Base-by-base conservation (phyloP, 2,329 filamentous ascomycete genomes). In the Stagonosporopsis cucurbitacearum region DNA sequence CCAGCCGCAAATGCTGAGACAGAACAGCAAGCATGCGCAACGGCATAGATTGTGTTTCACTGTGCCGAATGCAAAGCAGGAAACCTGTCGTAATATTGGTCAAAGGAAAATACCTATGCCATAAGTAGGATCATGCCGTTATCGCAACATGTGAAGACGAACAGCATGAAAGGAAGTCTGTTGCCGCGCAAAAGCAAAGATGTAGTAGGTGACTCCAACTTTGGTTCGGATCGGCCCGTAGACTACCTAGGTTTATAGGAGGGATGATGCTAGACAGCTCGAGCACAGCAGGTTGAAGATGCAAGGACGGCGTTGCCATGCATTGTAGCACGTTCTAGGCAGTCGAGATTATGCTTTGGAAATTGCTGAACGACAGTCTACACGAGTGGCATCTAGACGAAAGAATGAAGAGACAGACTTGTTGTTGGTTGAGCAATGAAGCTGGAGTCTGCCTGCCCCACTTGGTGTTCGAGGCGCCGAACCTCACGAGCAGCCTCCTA, bases 201-300 rank as follows among this genome's bases (percentile, higher is more conserved):
- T 26, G 25, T 26, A 26, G 5, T 26, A 26, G 5, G 25, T 9
- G 9, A 39, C 12, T 23, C 17, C 25, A 13, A 32, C 48, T 49
- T 54, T 49, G 51, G 51, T 48, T 54, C 51, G 51, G 51, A 42
- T 25, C 51, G 51, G 51, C 37, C 51, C 51, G 51, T 39, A 6
- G 9, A 3, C n/a, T n/a, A n/a, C n/a, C n/a, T n/a, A n/a, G n/a
- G n/a, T n/a, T n/a, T n/a, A 7, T 15, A n/a, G 17, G 13, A 37
- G 15, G 44, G 51, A 49, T 54, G 8, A 54, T 54, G 51, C 51
- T n/a, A 20, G 43, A 39, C 13, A 23, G 12, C 32, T 2, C 19
- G 23, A 23, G 33, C 41, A n/a, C 3, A 6, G 43, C 30, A 32
- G 4, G 13, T 32, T 2, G 30, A n/a, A 32, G 13, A 32, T 8